Evolutionary conservation across 208 protist species (phyloP), one percentile per base, ranked within the genome.

Genomic region (Leishmania martiniquensis): DNA sequence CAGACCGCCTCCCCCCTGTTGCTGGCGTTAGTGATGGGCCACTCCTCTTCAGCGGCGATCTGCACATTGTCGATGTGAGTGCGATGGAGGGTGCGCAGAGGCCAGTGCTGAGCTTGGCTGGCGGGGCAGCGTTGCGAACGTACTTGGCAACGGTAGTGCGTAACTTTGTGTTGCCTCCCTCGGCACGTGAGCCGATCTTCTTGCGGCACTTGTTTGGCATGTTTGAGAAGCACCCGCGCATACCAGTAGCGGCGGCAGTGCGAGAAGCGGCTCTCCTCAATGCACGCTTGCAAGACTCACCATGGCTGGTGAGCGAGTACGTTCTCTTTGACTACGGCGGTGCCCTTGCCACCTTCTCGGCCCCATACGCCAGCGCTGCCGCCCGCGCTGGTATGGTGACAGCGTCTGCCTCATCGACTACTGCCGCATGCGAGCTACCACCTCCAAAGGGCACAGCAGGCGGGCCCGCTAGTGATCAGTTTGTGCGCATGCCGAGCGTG

Each of bases 321-420:
- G 80, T 84, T 44, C 78, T 94, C 57, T 69, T 86, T 47, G 88
- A 94, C 75, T 94, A 91, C 77, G 90, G 89, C 29, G 88, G 86
- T 25, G 37, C 72, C 1, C 78, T 96, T 51, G 62, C 81, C 49
- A 84, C 81, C 39, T 72, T 95, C 22, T 12, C 44, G 5, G 72
- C 72, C 7, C 65, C 4, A 47, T 49, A 34, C 76, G 51, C 70
- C 68, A 49, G 12, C 17, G 42, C 68, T 45, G 65, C 15, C 37
- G 72, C 39, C 6, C 4, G 20, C 15, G 72, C n/a, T 39, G 55
- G 20, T 34, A 34, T 12, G 15, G 63, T 25, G 45, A 25, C 20
- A 29, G 49, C 25, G 62, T 12, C 4, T 22, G 17, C 51, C 29
- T 47, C 39, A 42, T 60, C 32, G 2, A 47, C 73, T 25, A n/a